Evolutionary conservation across 306 rosid genomes (phyloP).

Genomic region (Vachellia collinsii): DNA sequence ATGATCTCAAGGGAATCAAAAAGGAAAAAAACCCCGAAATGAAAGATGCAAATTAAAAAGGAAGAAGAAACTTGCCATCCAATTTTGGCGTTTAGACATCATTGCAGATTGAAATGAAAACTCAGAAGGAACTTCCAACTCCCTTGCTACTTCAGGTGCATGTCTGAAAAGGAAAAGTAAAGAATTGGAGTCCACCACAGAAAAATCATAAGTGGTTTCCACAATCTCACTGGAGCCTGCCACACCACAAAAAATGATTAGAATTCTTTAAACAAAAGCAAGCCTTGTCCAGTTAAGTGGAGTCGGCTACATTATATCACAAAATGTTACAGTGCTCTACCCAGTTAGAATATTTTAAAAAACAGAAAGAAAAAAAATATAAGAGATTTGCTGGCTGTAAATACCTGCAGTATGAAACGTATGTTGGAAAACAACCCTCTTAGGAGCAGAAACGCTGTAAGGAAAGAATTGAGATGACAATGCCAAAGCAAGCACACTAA

Average conservation of each 20-base stretch:
- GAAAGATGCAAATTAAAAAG: slow-evolving; percentile 17
- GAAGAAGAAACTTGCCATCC: slow-evolving; percentile 66
- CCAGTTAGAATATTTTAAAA: slow-evolving; percentile 1
- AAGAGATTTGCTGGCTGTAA: slow-evolving; percentile 29
- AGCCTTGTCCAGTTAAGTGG: neutral
- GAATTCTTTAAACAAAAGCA: neutral
- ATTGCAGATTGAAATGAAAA: slow-evolving; percentile 67
- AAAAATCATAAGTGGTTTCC: slow-evolving; percentile 80
- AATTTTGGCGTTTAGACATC: slow-evolving; percentile 62
- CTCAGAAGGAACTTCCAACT: slow-evolving; percentile 64
- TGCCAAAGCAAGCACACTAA: slow-evolving; percentile 74
- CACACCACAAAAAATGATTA: slow-evolving; percentile 38
- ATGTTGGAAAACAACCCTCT: slow-evolving; percentile 85
- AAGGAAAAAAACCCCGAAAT: slow-evolving; percentile 13
- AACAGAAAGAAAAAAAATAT: neutral
- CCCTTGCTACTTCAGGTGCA: slow-evolving; percentile 84
- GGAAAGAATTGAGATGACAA: slow-evolving; percentile 93
- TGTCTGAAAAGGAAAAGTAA: slow-evolving; percentile 78
- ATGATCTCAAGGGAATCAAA: slow-evolving; percentile 14
- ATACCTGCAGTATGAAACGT: slow-evolving; percentile 80
- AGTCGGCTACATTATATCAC: neutral
- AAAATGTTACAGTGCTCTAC: neutral
- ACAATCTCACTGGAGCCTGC: slow-evolving; percentile 69
- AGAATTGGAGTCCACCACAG: slow-evolving; percentile 95
- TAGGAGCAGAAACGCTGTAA: slow-evolving; percentile 80